Conservation (phyloP, 371 early-diverging fungal genomes). For the Catenaria anguillulae region DNA sequence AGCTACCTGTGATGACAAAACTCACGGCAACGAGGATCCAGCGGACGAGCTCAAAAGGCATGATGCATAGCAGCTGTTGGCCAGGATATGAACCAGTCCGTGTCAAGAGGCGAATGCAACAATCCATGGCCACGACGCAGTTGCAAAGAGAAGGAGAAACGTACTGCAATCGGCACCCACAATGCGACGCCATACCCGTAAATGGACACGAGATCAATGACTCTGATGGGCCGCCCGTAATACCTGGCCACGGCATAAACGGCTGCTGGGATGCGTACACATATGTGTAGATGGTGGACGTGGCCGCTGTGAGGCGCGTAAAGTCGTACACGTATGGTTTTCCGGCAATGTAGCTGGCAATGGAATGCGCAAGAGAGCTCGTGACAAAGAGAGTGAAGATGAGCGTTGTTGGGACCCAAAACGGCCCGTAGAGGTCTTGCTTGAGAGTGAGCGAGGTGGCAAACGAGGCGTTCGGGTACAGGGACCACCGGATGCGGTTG, state of each 20-base stretch:
- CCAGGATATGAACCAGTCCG: neutral
- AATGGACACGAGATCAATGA: slow-evolving; percentile 66
- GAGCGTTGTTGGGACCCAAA: slow-evolving; percentile 90
- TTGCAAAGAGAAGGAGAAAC: slow-evolving; percentile 12
- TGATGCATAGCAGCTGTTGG: slow-evolving; percentile 44
- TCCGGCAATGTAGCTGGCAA: slow-evolving; percentile 48
- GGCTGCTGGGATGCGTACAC: slow-evolving; percentile 47
- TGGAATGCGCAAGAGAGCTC: slow-evolving; percentile 66
- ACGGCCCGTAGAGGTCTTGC: slow-evolving; percentile 76
- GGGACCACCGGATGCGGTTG: slow-evolving; percentile 20
- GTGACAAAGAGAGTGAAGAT: slow-evolving; percentile 81
- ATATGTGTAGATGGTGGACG: slow-evolving; percentile 64
- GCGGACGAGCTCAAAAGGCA: slow-evolving; percentile 45
- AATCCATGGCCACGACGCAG: no score
- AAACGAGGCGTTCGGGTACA: slow-evolving; percentile 26
- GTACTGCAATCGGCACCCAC: slow-evolving; percentile 83
- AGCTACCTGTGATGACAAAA: slow-evolving; percentile 18
- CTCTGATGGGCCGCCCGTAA: slow-evolving; percentile 57
- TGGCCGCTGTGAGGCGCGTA: slow-evolving; percentile 59
- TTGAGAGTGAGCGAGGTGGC: slow-evolving; percentile 30
- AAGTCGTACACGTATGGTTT: slow-evolving; percentile 54
- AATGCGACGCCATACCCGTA: slow-evolving; percentile 83
- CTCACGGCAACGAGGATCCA: slow-evolving; percentile 50
- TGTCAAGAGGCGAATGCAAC: no score
- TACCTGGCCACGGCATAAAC: slow-evolving; percentile 73